phyloP scores from a whole-genome alignment of 352 stramenopile genomes.

The Elongisporangium anandrum region DNA sequence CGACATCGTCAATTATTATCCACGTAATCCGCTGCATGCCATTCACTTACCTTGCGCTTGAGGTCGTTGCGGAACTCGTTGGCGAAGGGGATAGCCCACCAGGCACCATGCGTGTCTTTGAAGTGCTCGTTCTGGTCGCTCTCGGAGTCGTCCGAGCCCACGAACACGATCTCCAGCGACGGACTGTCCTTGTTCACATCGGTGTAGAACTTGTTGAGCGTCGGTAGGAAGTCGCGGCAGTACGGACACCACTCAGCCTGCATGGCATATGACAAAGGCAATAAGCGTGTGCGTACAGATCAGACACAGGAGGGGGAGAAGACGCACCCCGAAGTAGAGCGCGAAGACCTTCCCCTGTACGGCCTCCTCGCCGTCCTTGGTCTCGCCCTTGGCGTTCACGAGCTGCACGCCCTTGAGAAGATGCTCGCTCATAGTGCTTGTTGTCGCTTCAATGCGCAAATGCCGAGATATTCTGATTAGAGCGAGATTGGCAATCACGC shows the following conservation, averaged over 20 bases:
- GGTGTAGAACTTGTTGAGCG: conserved; percentile 71
- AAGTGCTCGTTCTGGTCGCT: conserved; percentile 62
- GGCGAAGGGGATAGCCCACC: conserved; percentile 77
- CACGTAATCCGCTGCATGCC: not conserved
- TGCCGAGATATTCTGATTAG: not conserved
- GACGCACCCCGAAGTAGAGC: conserved; percentile 71
- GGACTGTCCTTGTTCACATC: conserved; percentile 30
- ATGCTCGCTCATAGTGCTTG: conserved; percentile 26
- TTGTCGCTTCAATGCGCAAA: conserved; percentile 2
- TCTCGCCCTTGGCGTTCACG: conserved; percentile 48
- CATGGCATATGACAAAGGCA: conserved; percentile 1
- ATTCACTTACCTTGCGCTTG: conserved; percentile 60
- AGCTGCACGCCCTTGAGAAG: conserved; percentile 53
- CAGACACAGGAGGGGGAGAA: not conserved
- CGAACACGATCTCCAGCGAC: conserved; percentile 71
- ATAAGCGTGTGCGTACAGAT: conserved; percentile 1
- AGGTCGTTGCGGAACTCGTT: conserved; percentile 53
- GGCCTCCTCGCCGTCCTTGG: conserved; percentile 32
- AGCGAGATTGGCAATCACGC: not conserved
- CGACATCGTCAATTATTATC: not conserved
- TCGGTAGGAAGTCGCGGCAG: conserved; percentile 74
- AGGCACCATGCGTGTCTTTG: conserved; percentile 62
- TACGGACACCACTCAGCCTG: conserved; percentile 83
- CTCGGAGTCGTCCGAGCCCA: conserved; percentile 61
- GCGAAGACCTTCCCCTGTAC: conserved; percentile 53